These are phyloP conservation scores for Boletus eberwhitei DNA, from an alignment of 768 basidiomycete species.

Conservation along the genomic window DNA sequence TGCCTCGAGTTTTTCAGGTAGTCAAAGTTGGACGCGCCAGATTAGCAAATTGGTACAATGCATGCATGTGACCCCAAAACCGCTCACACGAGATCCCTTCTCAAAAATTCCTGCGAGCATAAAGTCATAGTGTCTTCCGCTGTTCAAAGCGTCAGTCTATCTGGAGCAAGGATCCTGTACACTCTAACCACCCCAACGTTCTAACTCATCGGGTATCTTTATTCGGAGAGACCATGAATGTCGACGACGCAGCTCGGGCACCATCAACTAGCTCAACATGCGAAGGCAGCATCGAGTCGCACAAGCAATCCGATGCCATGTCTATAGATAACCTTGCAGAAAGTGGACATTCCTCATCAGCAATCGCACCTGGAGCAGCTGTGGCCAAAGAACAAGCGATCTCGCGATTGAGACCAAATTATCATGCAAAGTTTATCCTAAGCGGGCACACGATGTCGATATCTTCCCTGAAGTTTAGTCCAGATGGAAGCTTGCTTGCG, in stretches of 20 bases:
- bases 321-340: slow-evolving; percentile 4
- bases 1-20: slow-evolving; percentile 6
- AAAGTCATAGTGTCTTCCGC: background rate
- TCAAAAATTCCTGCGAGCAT: background rate
- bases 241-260: slow-evolving; percentile 5
- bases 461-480: slow-evolving; percentile 85
- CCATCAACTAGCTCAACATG: background rate
- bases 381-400: slow-evolving; percentile 2
- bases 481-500: slow-evolving; percentile 76
- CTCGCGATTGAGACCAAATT: slow-evolving; percentile 40
- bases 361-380: background rate
- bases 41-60: background rate
- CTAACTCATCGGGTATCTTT: background rate
- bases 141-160: background rate
- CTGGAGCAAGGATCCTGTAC: background rate
- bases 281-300: slow-evolving; percentile 3
- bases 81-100: background rate
- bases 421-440: slow-evolving; percentile 57
- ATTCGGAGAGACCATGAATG: slow-evolving; percentile 11
- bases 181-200: background rate
- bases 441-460: slow-evolving; percentile 83
- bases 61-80: slow-evolving; percentile 9
- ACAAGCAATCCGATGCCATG: slow-evolving; percentile 7
- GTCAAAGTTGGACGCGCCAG: background rate
- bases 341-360: background rate